A percentile compares a stretch with the other conserved stretches of the same genome.
These are phyloP conservation scores for Podaxis pistillaris DNA, from an alignment of 768 basidiomycete species.

Conservation along the genomic window DNA sequence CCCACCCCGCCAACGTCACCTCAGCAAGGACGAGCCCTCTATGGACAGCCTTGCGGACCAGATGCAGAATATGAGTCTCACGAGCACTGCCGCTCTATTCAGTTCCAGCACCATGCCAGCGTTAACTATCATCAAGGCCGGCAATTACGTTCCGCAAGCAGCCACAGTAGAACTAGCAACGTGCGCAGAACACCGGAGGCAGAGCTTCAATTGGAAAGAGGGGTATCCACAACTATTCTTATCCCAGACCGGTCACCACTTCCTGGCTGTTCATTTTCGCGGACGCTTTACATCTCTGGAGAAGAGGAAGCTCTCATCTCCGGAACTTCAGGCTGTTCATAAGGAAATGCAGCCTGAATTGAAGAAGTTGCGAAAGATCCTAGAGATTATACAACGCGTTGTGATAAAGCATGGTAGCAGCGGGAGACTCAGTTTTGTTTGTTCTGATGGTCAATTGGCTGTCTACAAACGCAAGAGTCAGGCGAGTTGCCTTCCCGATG, in stretches of 20 bases:
- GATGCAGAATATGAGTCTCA: constrained; percentile 31
- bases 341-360: constrained; percentile 32
- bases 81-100: constrained; percentile 19
- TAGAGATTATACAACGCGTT: constrained; percentile 43
- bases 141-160: constrained; percentile 38
- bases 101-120: constrained; percentile 17
- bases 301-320: constrained; percentile 42
- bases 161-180: constrained; percentile 48
- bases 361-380: constrained; percentile 37
- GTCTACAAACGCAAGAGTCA: constrained; percentile 47
- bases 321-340: constrained; percentile 32
- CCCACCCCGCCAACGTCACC: constrained; percentile 21
- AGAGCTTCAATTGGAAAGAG: constrained; percentile 52
- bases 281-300: constrained; percentile 52
- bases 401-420: constrained; percentile 51
- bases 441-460: constrained; percentile 39
- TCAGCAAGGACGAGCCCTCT: constrained; percentile 24
- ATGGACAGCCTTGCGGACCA: constrained; percentile 36
- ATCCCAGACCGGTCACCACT: constrained; percentile 63
- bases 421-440: constrained; percentile 57
- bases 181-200: constrained; percentile 30
- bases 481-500: constrained; percentile 45
- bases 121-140: constrained; percentile 29
- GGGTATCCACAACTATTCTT: constrained; percentile 66
- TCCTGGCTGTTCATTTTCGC: constrained; percentile 53